phyloP scores from a whole-genome alignment of 768 basidiomycete genomes.

The Cubamyces lactineus region DNA sequence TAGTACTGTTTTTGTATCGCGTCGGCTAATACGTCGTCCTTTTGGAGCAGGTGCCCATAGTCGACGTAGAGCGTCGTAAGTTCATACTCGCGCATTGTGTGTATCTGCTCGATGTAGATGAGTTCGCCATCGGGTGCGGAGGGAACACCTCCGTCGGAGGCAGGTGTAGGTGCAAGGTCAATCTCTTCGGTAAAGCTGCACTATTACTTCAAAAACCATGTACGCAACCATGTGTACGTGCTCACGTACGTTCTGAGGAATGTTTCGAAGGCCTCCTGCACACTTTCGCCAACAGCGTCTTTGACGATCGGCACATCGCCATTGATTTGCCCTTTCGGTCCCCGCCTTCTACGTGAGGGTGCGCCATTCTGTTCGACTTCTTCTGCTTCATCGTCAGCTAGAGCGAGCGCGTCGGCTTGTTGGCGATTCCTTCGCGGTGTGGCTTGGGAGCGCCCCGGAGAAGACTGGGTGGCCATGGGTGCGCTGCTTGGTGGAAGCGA shows the following conservation, averaged over 20 bases:
- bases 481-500: slow-evolving; percentile 59
- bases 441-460: slow-evolving; percentile 33
- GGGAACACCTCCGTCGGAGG: slow-evolving; percentile 66
- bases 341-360: slow-evolving; percentile 41
- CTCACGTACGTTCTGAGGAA: slow-evolving; percentile 84
- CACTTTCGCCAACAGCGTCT: slow-evolving; percentile 95
- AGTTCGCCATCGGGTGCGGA: slow-evolving; percentile 62
- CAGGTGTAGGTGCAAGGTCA: slow-evolving; percentile 77
- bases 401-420: slow-evolving; percentile 38
- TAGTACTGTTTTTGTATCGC: slow-evolving; percentile 97
- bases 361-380: slow-evolving; percentile 41
- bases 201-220: neutral
- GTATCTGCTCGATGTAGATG: slow-evolving; percentile 91
- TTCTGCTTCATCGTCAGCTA: slow-evolving; percentile 48
- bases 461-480: slow-evolving; percentile 42
- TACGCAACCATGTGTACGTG: neutral
- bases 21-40: slow-evolving; percentile 91
- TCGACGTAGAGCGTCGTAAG: slow-evolving; percentile 97
- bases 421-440: slow-evolving; percentile 34
- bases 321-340: slow-evolving; percentile 49
- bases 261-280: slow-evolving; percentile 87
- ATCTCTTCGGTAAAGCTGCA: slow-evolving; percentile 84
- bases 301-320: slow-evolving; percentile 84
- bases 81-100: slow-evolving; percentile 93
- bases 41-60: slow-evolving; percentile 85